A percentile compares a stretch with the other conserved stretches of the same genome.
phyloP scores from a whole-genome alignment of 257 asterid species.

The Solanum verrucosum region DNA sequence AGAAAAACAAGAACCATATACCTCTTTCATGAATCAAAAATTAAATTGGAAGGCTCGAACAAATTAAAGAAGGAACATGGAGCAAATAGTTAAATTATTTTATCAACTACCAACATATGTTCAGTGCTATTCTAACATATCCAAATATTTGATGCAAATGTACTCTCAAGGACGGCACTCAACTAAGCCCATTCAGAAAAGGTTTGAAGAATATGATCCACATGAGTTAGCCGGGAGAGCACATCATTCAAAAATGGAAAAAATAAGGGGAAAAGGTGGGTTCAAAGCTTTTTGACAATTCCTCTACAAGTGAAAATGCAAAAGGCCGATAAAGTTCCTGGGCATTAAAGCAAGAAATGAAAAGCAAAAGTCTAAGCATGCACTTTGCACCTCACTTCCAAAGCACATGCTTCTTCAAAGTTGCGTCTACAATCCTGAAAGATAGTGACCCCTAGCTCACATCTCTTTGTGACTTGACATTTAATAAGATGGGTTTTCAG shows the following conservation, averaged over 20 bases:
- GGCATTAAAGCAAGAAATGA: neutral
- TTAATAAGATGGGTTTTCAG: neutral
- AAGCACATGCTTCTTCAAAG: neutral
- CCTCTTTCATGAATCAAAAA: neutral
- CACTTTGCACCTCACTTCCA: neutral
- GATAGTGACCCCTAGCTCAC: neutral
- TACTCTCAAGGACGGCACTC: neutral
- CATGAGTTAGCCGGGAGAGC: neutral
- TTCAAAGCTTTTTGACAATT: neutral
- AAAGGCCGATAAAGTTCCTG: neutral
- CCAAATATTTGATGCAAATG: neutral
- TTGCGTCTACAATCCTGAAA: neutral
- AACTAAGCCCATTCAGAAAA: neutral
- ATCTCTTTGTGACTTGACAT: neutral
- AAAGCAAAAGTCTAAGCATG: neutral
- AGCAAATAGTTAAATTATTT: neutral
- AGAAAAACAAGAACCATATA: neutral
- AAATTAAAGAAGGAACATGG: neutral
- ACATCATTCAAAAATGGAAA: neutral
- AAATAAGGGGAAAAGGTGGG: neutral
- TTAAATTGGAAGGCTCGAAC: neutral
- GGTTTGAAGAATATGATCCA: neutral
- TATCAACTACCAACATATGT: neutral
- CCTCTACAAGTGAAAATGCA: neutral
- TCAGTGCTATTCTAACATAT: neutral